These are phyloP conservation scores for Pleurotus pulmonarius DNA, from an alignment of 768 basidiomycete species.

Conservation along the genomic window DNA sequence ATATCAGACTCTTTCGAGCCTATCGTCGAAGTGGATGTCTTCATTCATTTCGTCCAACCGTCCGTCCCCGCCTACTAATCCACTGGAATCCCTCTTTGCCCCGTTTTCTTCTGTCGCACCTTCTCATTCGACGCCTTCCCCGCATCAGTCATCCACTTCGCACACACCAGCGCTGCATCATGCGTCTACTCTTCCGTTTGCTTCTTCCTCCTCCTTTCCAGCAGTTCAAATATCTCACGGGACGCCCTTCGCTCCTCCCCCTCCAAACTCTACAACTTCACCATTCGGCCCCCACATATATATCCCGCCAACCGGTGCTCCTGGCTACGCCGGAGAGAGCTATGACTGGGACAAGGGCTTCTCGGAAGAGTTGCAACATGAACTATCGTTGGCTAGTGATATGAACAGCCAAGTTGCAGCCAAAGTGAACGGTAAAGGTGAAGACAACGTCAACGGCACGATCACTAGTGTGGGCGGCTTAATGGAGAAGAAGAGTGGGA, in stretches of 20 bases:
- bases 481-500: constrained; percentile 47
- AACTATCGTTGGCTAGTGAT: constrained; percentile 20
- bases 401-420: constrained; percentile 4
- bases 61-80: constrained; percentile 3
- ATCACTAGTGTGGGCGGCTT: constrained; percentile 34
- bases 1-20: constrained; percentile 39
- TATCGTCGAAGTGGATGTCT: constrained; percentile 51
- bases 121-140: constrained; percentile 5
- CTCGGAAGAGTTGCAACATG: constrained; percentile 43
- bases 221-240: constrained; percentile 28
- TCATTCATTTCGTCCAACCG: constrained; percentile 27
- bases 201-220: neutral
- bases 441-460: neutral
- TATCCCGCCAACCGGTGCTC: constrained; percentile 58
- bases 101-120: neutral
- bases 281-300: constrained; percentile 42
- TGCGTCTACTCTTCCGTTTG: neutral
- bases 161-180: constrained; percentile 12
- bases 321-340: constrained; percentile 67
- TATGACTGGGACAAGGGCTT: constrained; percentile 68
- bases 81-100: constrained; percentile 16
- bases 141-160: constrained; percentile 11
- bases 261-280: constrained; percentile 21
- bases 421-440: constrained; percentile 8
- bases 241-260: constrained; percentile 45